A percentile compares a stretch with the other conserved stretches of the same genome.
Conservation (phyloP, 257 asterid genomes). For the Paraleonurus japonicus region DNA sequence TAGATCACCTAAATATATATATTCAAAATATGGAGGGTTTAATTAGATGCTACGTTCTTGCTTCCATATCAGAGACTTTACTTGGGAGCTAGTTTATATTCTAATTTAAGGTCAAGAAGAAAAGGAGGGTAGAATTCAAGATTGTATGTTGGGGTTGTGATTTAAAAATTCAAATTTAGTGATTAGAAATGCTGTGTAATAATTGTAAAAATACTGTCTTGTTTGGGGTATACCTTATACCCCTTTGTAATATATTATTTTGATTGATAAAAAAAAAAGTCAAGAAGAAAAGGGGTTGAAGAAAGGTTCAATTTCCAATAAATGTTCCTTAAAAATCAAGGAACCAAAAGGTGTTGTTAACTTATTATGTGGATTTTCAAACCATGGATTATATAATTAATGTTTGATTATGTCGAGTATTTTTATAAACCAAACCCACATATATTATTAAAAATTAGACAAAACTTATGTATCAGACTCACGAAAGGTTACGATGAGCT, state of each 20-base stretch:
- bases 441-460: too few species aligned
- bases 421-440: too few species aligned
- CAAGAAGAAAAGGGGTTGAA: constrained; percentile 18
- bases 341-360: constrained; percentile 21
- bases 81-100: constrained; percentile 21
- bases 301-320: constrained; percentile 34
- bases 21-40: not conserved
- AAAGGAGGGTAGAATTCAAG: too few species aligned
- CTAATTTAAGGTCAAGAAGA: constrained; percentile 14
- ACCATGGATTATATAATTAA: constrained; percentile 19
- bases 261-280: too few species aligned
- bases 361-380: constrained; percentile 33
- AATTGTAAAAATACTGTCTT: too few species aligned
- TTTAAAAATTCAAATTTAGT: too few species aligned
- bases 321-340: constrained; percentile 45
- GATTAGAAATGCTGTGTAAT: too few species aligned
- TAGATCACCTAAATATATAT: constrained; percentile 4
- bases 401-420: constrained; percentile 13
- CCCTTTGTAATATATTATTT: too few species aligned
- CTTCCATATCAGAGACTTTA: constrained; percentile 27
- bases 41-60: constrained; percentile 29
- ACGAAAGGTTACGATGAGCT: too few species aligned
- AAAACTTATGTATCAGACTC: too few species aligned
- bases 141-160: too few species aligned
- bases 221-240: too few species aligned